A percentile compares a stretch with the other conserved stretches of the same genome.
Evolutionary conservation across 768 basidiomycete species (phyloP).

Genomic region (Calocera viscosa): DNA sequence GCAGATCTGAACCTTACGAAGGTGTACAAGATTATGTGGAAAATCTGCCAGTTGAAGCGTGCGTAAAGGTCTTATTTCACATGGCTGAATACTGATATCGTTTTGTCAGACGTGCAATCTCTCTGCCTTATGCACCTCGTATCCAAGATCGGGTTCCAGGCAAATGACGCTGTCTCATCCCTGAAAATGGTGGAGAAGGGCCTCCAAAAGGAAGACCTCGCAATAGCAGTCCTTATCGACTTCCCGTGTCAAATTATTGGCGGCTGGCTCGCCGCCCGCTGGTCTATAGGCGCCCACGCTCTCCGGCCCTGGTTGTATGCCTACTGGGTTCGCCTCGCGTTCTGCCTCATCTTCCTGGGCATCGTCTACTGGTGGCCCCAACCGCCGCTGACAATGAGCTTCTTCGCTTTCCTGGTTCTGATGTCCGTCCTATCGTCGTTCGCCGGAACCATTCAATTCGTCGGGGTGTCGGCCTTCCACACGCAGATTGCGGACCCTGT

Average conservation of each 20-base stretch:
- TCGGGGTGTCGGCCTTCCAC: constrained; percentile 98
- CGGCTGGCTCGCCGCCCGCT: constrained; percentile 86
- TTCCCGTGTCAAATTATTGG: constrained; percentile 95
- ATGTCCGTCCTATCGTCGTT: constrained; percentile 78
- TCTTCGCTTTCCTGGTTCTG: constrained; percentile 68
- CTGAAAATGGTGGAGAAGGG: constrained; percentile 97
- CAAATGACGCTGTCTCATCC: constrained; percentile 80
- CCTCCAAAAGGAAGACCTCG: constrained; percentile 85
- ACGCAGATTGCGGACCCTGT: constrained; percentile 90
- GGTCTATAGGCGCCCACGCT: constrained; percentile 69
- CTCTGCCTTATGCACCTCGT: constrained; percentile 78
- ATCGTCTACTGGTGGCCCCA: constrained; percentile 78
- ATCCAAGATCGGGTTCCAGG: constrained; percentile 88
- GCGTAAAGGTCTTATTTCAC: constrained; percentile 23
- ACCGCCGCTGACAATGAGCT: constrained; percentile 56
- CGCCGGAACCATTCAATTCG: constrained; percentile 95
- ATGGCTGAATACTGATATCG: neutral
- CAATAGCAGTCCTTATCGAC: constrained; percentile 89
- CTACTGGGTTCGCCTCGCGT: constrained; percentile 74
- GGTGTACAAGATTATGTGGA: constrained; percentile 92
- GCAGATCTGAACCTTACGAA: constrained; percentile 80
- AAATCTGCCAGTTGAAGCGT: constrained; percentile 85
- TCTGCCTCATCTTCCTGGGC: constrained; percentile 57
- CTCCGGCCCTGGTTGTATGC: constrained; percentile 81
- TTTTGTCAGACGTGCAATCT: constrained; percentile 65